A percentile compares a stretch with the other conserved stretches of the same genome.
These are phyloP conservation scores for Leishmania lainsoni DNA, from an alignment of 208 protist species.

Conservation along the genomic window DNA sequence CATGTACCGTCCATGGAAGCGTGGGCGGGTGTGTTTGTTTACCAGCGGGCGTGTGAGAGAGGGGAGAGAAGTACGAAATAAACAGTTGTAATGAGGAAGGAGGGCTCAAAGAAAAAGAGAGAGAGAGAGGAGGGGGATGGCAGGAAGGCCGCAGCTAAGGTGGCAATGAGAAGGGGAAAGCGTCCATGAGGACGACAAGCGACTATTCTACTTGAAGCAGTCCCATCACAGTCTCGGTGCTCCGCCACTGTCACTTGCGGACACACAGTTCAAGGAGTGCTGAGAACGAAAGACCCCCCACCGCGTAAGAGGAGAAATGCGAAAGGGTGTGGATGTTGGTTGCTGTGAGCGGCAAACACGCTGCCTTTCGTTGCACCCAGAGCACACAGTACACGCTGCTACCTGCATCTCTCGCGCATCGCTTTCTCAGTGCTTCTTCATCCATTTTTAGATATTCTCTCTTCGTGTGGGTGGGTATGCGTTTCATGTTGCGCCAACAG, in stretches of 20 bases:
- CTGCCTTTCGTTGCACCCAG: not conserved
- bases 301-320: not conserved
- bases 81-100: not conserved
- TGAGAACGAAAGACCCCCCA: not conserved
- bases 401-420: not conserved
- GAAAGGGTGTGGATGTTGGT: not conserved
- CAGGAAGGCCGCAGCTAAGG: not conserved
- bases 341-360: not conserved
- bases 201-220: not conserved
- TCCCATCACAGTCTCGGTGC: not conserved
- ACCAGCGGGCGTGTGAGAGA: not conserved
- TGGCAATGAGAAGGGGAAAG: not conserved
- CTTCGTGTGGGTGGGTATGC: too few species aligned
- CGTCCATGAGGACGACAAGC: not conserved
- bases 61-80: not conserved
- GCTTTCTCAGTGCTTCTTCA: not conserved
- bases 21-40: not conserved
- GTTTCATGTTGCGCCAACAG: not conserved
- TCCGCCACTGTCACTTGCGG: not conserved
- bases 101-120: not conserved
- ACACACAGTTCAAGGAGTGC: not conserved
- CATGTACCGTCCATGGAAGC: not conserved
- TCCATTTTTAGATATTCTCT: not conserved
- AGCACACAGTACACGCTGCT: not conserved
- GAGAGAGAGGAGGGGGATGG: not conserved